These are phyloP conservation scores for Paracoccidioides lutzii DNA, from an alignment of 2,329 filamentous ascomycete species.

Conservation along the genomic window DNA sequence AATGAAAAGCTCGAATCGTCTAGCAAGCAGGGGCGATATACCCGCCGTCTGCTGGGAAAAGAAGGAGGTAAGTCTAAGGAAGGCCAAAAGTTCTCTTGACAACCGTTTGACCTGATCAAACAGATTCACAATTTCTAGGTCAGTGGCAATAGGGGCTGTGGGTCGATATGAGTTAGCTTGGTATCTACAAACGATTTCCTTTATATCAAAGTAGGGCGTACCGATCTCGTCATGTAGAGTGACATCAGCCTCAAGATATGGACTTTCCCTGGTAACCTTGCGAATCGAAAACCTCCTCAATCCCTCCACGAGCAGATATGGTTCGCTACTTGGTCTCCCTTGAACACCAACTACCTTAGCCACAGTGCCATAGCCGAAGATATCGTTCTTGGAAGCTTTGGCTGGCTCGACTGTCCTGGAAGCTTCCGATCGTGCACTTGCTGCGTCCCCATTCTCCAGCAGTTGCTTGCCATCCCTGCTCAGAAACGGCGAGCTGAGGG, in stretches of 20 bases:
- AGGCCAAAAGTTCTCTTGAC: slow-evolving; percentile 72
- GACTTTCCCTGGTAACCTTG: slow-evolving; percentile 60
- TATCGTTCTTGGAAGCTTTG: slow-evolving; percentile 53
- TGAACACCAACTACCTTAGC: slow-evolving; percentile 69
- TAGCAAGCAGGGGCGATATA: slow-evolving; percentile 71
- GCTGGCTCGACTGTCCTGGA: slow-evolving; percentile 43
- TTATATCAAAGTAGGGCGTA: slow-evolving; percentile 26
- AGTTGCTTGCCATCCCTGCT: slow-evolving; percentile 63
- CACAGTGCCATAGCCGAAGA: slow-evolving; percentile 73
- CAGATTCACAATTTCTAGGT: slow-evolving; percentile 53
- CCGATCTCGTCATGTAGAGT: slow-evolving; percentile 56
- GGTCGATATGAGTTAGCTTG: neutral
- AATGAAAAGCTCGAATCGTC: slow-evolving; percentile 79
- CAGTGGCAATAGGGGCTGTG: slow-evolving; percentile 34
- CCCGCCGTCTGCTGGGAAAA: slow-evolving; percentile 56
- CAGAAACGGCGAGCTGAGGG: slow-evolving; percentile 63
- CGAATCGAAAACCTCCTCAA: slow-evolving; percentile 63
- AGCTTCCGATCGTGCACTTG: slow-evolving; percentile 32
- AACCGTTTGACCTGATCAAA: slow-evolving; percentile 74
- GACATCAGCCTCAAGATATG: slow-evolving; percentile 77
- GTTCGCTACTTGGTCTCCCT: slow-evolving; percentile 59
- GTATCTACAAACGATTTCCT: neutral
- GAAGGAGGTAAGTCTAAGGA: slow-evolving; percentile 74
- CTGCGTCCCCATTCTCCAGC: slow-evolving; percentile 50
- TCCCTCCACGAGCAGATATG: slow-evolving; percentile 78